Evolutionary conservation across 805 yeast genomes (phyloP).

Genomic region (Nakazawaea anatomiae): DNA sequence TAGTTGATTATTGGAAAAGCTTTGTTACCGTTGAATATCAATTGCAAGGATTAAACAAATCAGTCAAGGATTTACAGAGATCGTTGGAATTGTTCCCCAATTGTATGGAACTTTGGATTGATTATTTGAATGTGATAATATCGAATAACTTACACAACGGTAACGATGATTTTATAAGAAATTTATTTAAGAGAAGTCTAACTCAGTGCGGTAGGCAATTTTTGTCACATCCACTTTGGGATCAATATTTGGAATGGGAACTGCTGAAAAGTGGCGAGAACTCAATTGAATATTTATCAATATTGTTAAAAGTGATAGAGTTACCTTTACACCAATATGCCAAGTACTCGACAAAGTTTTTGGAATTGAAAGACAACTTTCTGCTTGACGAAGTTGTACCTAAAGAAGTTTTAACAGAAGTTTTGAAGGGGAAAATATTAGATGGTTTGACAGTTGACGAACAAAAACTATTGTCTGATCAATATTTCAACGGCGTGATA

Average conservation of each 20-base stretch:
- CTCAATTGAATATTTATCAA: slow-evolving; percentile 29
- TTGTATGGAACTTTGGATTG: slow-evolving; percentile 65
- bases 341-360: slow-evolving; percentile 53
- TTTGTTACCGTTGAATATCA: slow-evolving; percentile 52
- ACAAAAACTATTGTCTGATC: slow-evolving; percentile 34
- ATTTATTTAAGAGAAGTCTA: slow-evolving; percentile 43
- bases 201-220: slow-evolving; percentile 61
- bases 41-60: slow-evolving; percentile 45
- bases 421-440: slow-evolving; percentile 16
- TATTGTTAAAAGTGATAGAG: slow-evolving; percentile 39
- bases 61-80: slow-evolving; percentile 37
- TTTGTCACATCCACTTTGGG: slow-evolving; percentile 80
- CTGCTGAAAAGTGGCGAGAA: slow-evolving; percentile 25
- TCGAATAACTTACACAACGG: slow-evolving; percentile 30
- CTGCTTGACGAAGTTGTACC: slow-evolving; percentile 26
- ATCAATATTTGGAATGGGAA: slow-evolving; percentile 61
- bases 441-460: slow-evolving; percentile 30
- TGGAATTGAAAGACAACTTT: slow-evolving; percentile 30
- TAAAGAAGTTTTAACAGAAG: slow-evolving; percentile 21
- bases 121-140: slow-evolving; percentile 49
- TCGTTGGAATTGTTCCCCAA: slow-evolving; percentile 47
- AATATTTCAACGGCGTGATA: slow-evolving; percentile 37
- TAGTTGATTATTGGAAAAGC: slow-evolving; percentile 59
- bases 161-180: slow-evolving; percentile 25
- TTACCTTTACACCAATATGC: slow-evolving; percentile 88